Evolutionary conservation across 2,329 filamentous ascomycete genomes (phyloP).

Genomic region (Amylocarpus encephaloides): DNA sequence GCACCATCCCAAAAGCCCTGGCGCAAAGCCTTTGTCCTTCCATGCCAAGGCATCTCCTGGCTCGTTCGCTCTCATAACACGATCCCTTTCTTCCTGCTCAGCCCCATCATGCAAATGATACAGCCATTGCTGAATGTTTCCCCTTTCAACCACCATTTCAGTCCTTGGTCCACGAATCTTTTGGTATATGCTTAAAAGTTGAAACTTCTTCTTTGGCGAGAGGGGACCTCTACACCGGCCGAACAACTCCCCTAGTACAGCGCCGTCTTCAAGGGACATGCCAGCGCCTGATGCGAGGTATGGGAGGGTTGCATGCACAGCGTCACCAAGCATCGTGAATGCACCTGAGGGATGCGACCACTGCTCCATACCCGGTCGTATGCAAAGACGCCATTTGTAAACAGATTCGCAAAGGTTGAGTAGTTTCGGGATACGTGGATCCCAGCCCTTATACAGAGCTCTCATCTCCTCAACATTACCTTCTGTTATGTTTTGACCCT

Average conservation of each 20-base stretch:
- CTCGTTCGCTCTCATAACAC: conserved; percentile 34
- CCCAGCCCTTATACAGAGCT: conserved; percentile 38
- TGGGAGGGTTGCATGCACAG: conserved; percentile 58
- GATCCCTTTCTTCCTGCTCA: conserved; percentile 51
- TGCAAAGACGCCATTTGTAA: conserved; percentile 55
- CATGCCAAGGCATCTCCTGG: conserved; percentile 36
- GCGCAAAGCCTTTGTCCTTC: conserved; percentile 36
- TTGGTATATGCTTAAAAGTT: conserved; percentile 45
- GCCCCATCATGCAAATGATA: conserved; percentile 50
- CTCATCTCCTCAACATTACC: conserved; percentile 37
- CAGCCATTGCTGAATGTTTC: conserved; percentile 55
- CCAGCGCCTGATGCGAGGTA: conserved; percentile 52
- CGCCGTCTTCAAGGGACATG: conserved; percentile 56
- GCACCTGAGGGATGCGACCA: conserved; percentile 52
- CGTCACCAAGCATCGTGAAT: conserved; percentile 56
- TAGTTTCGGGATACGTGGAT: conserved; percentile 46
- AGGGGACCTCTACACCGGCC: conserved; percentile 29
- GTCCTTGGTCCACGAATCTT: conserved; percentile 51
- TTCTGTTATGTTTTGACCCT: conserved; percentile 34
- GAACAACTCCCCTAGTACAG: conserved; percentile 50
- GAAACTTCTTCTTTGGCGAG: conserved; percentile 29
- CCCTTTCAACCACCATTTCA: conserved; percentile 51
- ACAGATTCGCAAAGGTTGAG: conserved; percentile 51
- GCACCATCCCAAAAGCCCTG: conserved; percentile 33
- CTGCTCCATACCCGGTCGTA: conserved; percentile 45